These are phyloP conservation scores for Fusarium humuli DNA, from an alignment of 2,329 filamentous ascomycete species.

Conservation along the genomic window DNA sequence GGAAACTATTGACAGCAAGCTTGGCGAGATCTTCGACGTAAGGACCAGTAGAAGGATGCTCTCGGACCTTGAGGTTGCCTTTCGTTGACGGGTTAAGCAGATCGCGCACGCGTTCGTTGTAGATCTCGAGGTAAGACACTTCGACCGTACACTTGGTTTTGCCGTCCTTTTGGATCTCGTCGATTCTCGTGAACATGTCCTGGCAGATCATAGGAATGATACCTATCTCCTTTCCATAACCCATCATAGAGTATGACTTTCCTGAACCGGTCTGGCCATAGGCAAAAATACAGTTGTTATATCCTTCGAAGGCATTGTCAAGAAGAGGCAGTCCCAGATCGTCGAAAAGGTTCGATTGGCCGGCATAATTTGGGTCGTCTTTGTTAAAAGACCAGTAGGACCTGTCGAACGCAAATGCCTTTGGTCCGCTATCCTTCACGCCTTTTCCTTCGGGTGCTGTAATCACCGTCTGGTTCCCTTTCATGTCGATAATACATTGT, in stretches of 20 bases:
- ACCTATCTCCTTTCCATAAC: constrained; percentile 93
- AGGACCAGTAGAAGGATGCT: constrained; percentile 96
- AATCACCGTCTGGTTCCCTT: constrained; percentile 89
- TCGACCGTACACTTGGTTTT: constrained; percentile 91
- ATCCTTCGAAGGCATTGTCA: constrained; percentile 97
- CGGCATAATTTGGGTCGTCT: constrained; percentile 83
- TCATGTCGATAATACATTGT: constrained; percentile 98
- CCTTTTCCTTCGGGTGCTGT: constrained; percentile 77
- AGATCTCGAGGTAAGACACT: constrained; percentile 98
- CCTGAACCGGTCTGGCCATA: constrained; percentile 98
- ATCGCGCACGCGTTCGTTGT: constrained; percentile 97
- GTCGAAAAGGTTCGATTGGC: constrained; percentile 87
- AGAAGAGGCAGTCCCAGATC: constrained; percentile 91
- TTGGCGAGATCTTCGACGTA: constrained; percentile 99
- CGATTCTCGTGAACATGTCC: constrained; percentile 95
- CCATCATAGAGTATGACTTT: constrained; percentile 99
- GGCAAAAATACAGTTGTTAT: constrained; percentile 99
- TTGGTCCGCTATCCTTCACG: constrained; percentile 76
- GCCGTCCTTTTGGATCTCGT: constrained; percentile 75
- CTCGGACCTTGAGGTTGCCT: constrained; percentile 95
- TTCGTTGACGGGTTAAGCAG: constrained; percentile 95
- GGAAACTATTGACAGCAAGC: constrained; percentile 90
- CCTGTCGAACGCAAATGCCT: constrained; percentile 94
- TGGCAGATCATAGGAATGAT: constrained; percentile 98
- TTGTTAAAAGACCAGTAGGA: constrained; percentile 99